Conservation (phyloP, 257 asterid species). For the Solanum corneliomulleri region DNA sequence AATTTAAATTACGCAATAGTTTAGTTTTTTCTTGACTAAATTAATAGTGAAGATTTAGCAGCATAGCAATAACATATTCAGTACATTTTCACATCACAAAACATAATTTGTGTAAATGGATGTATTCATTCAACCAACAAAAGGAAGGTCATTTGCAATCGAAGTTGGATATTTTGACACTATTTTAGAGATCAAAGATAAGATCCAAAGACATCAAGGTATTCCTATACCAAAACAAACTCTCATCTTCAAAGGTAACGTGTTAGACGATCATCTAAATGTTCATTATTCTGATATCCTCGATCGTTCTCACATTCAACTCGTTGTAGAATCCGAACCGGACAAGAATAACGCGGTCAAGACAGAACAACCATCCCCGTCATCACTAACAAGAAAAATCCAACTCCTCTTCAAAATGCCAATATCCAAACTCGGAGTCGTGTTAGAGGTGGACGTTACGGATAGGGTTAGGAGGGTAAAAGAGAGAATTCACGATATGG, state of each 20-base stretch:
- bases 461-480: slow-evolving; percentile 31
- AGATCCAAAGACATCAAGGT: slow-evolving; percentile 27
- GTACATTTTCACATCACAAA: background rate
- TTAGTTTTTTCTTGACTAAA: background rate
- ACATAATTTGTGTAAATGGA: slow-evolving; percentile 30
- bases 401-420: slow-evolving; percentile 35
- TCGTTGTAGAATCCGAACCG: background rate
- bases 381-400: slow-evolving; percentile 8
- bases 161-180: slow-evolving; percentile 67
- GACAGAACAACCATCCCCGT: background rate
- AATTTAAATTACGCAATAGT: background rate
- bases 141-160: slow-evolving; percentile 29
- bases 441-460: slow-evolving; percentile 18
- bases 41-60: background rate
- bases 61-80: accelerated
- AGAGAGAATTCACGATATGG: slow-evolving; percentile 37
- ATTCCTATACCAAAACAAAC: slow-evolving; percentile 50
- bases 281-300: slow-evolving; percentile 41
- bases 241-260: slow-evolving; percentile 35
- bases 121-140: slow-evolving; percentile 30
- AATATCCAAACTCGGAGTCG: background rate
- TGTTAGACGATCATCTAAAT: slow-evolving; percentile 43
- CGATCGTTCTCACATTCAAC: slow-evolving; percentile 37
- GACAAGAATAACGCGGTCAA: background rate
- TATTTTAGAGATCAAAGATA: slow-evolving; percentile 53